Evolutionary conservation across 768 basidiomycete genomes (phyloP), one percentile per base, ranked within the genome.

Genomic region (Agrocybe pediades): DNA sequence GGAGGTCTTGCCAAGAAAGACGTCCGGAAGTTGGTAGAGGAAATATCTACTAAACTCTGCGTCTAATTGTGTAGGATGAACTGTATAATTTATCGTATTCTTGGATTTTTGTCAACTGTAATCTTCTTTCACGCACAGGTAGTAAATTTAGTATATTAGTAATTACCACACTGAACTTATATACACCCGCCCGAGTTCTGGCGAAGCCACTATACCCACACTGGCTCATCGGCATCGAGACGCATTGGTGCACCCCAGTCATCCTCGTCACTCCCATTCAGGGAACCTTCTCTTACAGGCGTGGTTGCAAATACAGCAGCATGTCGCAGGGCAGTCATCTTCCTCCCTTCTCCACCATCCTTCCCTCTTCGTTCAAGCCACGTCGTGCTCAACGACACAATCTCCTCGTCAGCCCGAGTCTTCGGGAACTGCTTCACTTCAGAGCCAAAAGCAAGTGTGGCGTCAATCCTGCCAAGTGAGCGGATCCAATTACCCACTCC

Each of bases 1-100:
- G 71, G 73, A 2, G 82, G 77, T 0, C 77, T 86, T 41, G 69
- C 65, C 62, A 90, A 88, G 77, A 79, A 82, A 65, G 90, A 90
- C 16, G 76, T 89, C 16, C 75, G 77, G 57, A 83, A 74, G 63
- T 59, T 95, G 52, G 70, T 91, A 0, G 73, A 78, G 46, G 90
- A 95, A 65, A 84, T 90, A 7, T 82, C 74, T 5, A 56, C 55
- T 20, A 76, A 77, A 60, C 60, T 80, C 8, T 79, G 77, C 64
- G 66, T 70, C 23, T 56, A 51, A 56, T 36, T 6, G n/a, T n/a
- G n/a, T n/a, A n/a, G n/a, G n/a, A n/a, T n/a, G n/a, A n/a, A n/a
- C n/a, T n/a, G n/a, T n/a, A n/a, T n/a, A n/a, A n/a, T n/a, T n/a
- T n/a, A n/a, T n/a, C n/a, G n/a, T n/a, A n/a, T n/a, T n/a, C n/a